Conservation (phyloP, 2,329 filamentous ascomycete genomes). For the Beauveria scarabaeidicola region DNA sequence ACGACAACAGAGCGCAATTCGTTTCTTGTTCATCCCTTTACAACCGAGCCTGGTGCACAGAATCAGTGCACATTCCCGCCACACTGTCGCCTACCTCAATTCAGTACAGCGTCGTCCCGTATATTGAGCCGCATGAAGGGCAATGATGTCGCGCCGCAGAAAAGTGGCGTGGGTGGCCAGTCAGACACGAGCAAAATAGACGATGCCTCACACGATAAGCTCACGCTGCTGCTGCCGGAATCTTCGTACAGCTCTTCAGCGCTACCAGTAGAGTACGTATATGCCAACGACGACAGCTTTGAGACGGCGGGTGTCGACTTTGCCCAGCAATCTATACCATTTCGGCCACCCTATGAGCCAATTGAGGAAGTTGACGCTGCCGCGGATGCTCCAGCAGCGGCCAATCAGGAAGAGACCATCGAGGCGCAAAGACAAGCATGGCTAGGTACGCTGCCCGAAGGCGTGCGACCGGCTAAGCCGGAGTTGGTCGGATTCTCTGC, state of each 20-base stretch:
- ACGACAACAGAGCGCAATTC: not conserved
- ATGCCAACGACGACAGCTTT: conserved; percentile 3
- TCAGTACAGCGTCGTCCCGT: conserved; percentile 11
- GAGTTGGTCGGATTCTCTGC: conserved; percentile 30
- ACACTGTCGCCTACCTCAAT: conserved; percentile 9
- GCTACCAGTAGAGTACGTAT: not conserved
- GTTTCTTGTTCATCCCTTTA: conserved; percentile 2
- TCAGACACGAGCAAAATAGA: not conserved
- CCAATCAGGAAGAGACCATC: conserved; percentile 13
- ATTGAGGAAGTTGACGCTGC: conserved; percentile 14
- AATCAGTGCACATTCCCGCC: not conserved
- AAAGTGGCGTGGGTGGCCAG: not conserved
- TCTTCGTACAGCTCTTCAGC: not conserved
- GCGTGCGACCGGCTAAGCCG: conserved; percentile 26
- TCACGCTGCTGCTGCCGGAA: not conserved
- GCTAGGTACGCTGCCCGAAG: conserved; percentile 24
- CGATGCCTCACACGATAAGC: not conserved
- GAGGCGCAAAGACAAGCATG: conserved; percentile 24
- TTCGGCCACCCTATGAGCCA: conserved; percentile 16
- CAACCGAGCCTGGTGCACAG: not conserved
- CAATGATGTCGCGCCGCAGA: not conserved
- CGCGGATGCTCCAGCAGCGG: conserved; percentile 13
- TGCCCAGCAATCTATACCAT: conserved; percentile 22
- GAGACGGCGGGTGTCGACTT: conserved; percentile 20
- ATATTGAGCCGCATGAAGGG: conserved; percentile 14